These are phyloP conservation scores for Fistulinella staudtii DNA, from an alignment of 1,284 basidiomycete genomes.

Conservation along the genomic window DNA sequence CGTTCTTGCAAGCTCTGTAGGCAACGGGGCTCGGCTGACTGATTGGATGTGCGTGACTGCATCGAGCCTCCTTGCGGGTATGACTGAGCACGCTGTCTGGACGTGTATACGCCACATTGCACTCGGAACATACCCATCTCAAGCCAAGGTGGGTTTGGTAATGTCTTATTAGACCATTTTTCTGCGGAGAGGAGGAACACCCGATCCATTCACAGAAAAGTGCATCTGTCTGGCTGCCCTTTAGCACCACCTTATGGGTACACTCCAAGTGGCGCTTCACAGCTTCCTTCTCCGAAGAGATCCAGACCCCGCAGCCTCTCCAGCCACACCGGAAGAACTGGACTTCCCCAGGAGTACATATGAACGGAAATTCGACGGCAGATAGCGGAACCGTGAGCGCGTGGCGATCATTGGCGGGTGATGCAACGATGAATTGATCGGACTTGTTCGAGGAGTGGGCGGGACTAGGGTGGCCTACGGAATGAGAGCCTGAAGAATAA, in stretches of 20 bases:
- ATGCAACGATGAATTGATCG: not conserved
- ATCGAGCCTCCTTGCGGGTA: slow-evolving; percentile 2
- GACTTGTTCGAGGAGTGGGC: not conserved
- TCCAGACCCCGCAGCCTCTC: slow-evolving; percentile 17
- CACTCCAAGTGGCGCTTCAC: slow-evolving; percentile 17
- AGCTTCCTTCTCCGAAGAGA: slow-evolving; percentile 13
- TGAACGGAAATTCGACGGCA: slow-evolving; percentile 10
- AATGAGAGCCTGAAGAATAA: not conserved
- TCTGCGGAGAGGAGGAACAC: slow-evolving; percentile 7
- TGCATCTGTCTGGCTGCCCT: not conserved
- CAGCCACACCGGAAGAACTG: slow-evolving; percentile 23
- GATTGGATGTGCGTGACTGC: slow-evolving; percentile 7
- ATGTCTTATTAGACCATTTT: slow-evolving; percentile 16
- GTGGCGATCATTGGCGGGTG: not conserved
- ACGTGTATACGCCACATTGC: slow-evolving; percentile 11
- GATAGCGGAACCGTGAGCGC: slow-evolving; percentile 8
- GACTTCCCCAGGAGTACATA: not conserved
- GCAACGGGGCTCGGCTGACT: slow-evolving; percentile 18
- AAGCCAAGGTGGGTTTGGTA: slow-evolving; percentile 17
- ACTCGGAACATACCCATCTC: slow-evolving; percentile 21
- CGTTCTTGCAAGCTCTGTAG: slow-evolving; percentile 8
- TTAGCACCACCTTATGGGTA: slow-evolving; percentile 11
- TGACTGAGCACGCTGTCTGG: slow-evolving; percentile 18
- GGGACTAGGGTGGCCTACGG: not conserved
- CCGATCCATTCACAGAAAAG: slow-evolving; percentile 11